These are phyloP conservation scores for Sambucus nigra DNA, from an alignment of 129 eudicot species.

Conservation along the genomic window DNA sequence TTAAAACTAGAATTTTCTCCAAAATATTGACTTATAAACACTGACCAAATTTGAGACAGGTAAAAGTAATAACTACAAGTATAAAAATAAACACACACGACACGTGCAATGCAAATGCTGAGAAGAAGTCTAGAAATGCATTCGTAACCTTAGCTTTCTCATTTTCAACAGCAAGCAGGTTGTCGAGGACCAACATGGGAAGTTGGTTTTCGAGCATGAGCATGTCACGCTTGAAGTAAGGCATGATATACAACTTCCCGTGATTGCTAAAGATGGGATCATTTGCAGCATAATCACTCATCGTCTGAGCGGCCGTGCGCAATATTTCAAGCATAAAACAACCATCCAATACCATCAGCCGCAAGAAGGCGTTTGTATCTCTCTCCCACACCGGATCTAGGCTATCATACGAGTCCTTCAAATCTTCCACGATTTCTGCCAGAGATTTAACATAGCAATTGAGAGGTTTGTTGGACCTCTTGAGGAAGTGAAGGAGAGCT, in stretches of 20 bases:
- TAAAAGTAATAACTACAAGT: background rate
- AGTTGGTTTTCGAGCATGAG: conserved; percentile 66
- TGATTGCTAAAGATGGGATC: conserved; percentile 61
- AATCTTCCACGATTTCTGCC: conserved; percentile 3
- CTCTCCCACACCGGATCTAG: conserved; percentile 8
- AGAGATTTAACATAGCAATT: background rate
- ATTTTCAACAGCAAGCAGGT: conserved; percentile 28
- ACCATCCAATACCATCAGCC: conserved; percentile 30
- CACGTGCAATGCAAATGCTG: no score
- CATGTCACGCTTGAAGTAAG: conserved; percentile 60
- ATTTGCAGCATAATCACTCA: conserved; percentile 42
- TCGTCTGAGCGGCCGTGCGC: background rate
- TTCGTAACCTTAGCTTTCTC: background rate
- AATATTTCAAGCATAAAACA: conserved; percentile 28
- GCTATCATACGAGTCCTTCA: conserved; percentile 24
- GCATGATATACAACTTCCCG: conserved; percentile 39
- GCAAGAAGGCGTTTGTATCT: conserved; percentile 8
- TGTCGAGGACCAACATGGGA: conserved; percentile 42
- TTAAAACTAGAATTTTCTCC: no score
- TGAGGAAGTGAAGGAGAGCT: conserved; percentile 27
- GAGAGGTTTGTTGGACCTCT: conserved; percentile 18
- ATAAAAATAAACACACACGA: background rate
- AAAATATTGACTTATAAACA: no score
- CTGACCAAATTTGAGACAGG: background rate
- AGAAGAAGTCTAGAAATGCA: background rate